phyloP scores from a whole-genome alignment of 2,329 filamentous ascomycete genomes.

The Trichoderma citrinoviride region DNA sequence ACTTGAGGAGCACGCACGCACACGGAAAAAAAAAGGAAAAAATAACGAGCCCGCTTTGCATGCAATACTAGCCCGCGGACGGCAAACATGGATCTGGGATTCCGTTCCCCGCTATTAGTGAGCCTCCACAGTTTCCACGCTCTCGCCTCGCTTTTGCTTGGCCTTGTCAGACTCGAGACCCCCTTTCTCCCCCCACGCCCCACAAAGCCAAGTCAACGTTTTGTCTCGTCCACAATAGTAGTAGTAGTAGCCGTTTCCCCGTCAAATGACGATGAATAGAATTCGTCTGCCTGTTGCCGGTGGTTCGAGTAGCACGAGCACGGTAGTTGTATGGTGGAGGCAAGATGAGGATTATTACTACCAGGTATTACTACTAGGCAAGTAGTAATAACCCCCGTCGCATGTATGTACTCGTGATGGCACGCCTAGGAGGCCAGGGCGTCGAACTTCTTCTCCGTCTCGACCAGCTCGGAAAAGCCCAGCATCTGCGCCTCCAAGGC shows the following conservation, averaged over 20 bases:
- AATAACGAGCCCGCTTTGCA: background rate
- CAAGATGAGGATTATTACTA: no score
- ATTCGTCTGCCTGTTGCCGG: background rate
- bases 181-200: conserved; percentile 8
- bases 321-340: background rate
- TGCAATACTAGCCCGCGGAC: background rate
- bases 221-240: background rate
- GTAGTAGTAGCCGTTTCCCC: background rate
- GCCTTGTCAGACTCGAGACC: conserved; percentile 9
- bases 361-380: background rate
- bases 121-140: conserved; percentile 4
- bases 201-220: background rate
- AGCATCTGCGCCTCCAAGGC: conserved; percentile 27
- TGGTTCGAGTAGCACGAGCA: background rate
- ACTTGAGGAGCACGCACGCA: no score
- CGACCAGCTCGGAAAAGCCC: conserved; percentile 26
- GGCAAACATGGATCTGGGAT: conserved; percentile 1
- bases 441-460: conserved; percentile 35
- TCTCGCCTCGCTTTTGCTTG: conserved; percentile 12
- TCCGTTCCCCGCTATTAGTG: conserved; percentile 10
- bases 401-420: no score
- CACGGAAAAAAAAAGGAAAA: no score
- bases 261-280: background rate
- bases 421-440: background rate
- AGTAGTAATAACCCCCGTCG: no score